phyloP scores from a whole-genome alignment of 306 rosid species.

The Vicia faba region DNA sequence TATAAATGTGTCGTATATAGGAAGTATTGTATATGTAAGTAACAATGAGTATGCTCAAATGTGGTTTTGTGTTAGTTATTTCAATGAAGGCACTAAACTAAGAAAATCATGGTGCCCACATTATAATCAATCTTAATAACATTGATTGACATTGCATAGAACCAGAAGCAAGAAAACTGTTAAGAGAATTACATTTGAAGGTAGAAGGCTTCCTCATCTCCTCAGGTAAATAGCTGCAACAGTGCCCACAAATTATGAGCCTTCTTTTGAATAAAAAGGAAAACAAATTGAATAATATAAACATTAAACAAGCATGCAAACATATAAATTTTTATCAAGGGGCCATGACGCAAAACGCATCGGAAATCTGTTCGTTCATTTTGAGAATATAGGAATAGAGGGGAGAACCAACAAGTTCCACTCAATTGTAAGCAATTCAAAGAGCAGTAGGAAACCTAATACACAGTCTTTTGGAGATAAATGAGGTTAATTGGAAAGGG shows the following conservation, averaged over 20 bases:
- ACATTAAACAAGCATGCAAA: slow-evolving; percentile 23
- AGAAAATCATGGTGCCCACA: slow-evolving; percentile 19
- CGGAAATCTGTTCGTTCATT: not conserved
- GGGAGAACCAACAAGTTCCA: slow-evolving; percentile 25
- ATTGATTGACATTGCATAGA: slow-evolving; percentile 26
- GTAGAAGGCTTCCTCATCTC: slow-evolving; percentile 95
- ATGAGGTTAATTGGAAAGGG: not conserved
- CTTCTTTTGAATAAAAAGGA: slow-evolving; percentile 29
- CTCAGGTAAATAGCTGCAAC: slow-evolving; percentile 92
- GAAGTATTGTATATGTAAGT: slow-evolving; percentile 11
- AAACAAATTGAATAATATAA: slow-evolving; percentile 23
- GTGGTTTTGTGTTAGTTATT: slow-evolving; percentile 8
- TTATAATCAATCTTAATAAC: slow-evolving; percentile 15
- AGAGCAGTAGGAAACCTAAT: slow-evolving; percentile 28
- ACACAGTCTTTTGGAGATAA: slow-evolving; percentile 19
- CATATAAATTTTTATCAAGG: slow-evolving; percentile 11
- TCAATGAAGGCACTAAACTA: slow-evolving; percentile 13
- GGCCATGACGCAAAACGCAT: slow-evolving; percentile 18
- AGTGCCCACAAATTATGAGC: slow-evolving; percentile 25
- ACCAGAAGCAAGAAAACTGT: slow-evolving; percentile 17
- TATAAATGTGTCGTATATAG: not conserved
- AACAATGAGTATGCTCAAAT: slow-evolving; percentile 19
- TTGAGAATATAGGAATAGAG: not conserved
- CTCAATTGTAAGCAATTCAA: slow-evolving; percentile 6
- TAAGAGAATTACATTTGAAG: slow-evolving; percentile 77